Evolutionary conservation across 2,329 filamentous ascomycete genomes (phyloP), one percentile per base, ranked within the genome.

Genomic region (Apiospora rasikravindrae): DNA sequence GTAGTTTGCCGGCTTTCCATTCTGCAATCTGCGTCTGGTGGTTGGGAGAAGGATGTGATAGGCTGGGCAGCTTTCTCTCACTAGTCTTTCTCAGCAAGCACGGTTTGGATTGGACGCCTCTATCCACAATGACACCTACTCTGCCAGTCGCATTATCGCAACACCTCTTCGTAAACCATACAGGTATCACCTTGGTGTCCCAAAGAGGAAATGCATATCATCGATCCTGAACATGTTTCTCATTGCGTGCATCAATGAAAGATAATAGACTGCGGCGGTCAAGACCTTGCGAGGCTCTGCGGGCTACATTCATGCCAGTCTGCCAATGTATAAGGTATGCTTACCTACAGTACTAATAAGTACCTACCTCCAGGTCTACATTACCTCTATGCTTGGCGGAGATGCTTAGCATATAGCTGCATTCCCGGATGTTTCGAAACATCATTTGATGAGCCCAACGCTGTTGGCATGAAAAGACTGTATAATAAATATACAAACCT

Each of bases 401-500:
- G 10, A 11, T 37, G 24, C n/a, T 8, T 64, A 37, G 8, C 2
- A 22, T 13, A 64, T n/a, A 13, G 33, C 33, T 40, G 19, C 57
- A 64, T 64, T 64, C 57, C 57, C n/a, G 11, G 57, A 64, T 40
- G 57, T 40, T 64, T 64, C 57, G 57, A 64, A 64, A 64, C 57
- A 7, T 16, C 13, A 4, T 40, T n/a, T 7, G 19, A 37, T 24
- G n/a, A 40, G 57, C 5, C 33, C 57, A 64, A 33, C 40, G 22
- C 33, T 33, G 24, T 40, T 22, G 13, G 22, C 37, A 19, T 33
- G 10, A n/a, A 51, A 51, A 51, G 33, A 26, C n/a, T 8, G n/a
- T n/a, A 10, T n/a, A n/a, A n/a, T n/a, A n/a, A n/a, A n/a, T n/a
- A n/a, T 24, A 11, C 11, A 13, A 13, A 11, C 4, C 8, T 26